These are phyloP conservation scores for Pseudogymnoascus pannorum DNA, from an alignment of 2,329 filamentous ascomycete species.

Conservation along the genomic window DNA sequence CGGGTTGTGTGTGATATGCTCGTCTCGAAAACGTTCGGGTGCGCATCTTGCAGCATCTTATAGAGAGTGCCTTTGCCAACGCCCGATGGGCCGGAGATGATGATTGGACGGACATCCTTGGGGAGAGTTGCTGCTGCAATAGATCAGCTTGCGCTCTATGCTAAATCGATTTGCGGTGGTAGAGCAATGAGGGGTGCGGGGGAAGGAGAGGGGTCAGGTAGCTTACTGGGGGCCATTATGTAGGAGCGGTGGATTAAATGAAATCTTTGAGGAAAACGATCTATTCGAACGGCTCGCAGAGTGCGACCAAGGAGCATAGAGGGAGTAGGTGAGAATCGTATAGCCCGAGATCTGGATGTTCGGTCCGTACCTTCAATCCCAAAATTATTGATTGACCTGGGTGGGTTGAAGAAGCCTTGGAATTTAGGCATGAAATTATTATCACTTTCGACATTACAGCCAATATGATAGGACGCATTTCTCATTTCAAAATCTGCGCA, in stretches of 20 bases:
- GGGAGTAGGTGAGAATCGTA: slow-evolving; percentile 9
- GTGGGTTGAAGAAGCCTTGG: not conserved
- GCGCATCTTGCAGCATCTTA: slow-evolving; percentile 57
- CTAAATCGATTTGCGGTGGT: not conserved
- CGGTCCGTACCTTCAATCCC: not conserved
- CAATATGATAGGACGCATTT: not conserved
- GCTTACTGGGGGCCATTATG: slow-evolving; percentile 28
- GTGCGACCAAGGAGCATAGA: slow-evolving; percentile 18
- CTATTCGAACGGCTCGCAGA: slow-evolving; percentile 17
- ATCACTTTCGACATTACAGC: not conserved
- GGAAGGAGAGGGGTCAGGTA: slow-evolving; percentile 9
- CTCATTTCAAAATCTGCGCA: not conserved
- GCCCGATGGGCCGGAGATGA: slow-evolving; percentile 74
- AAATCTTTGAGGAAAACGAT: slow-evolving; percentile 15
- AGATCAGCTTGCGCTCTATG: not conserved
- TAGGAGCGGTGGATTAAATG: slow-evolving; percentile 12
- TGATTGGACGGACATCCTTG: slow-evolving; percentile 48
- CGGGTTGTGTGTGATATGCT: slow-evolving; percentile 75
- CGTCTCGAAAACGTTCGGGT: slow-evolving; percentile 49
- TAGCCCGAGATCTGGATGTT: not conserved
- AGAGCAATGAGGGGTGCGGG: slow-evolving; percentile 13
- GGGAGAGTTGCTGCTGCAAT: slow-evolving; percentile 1
- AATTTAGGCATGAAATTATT: not conserved
- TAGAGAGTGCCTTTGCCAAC: slow-evolving; percentile 78
- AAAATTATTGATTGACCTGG: slow-evolving; percentile 3